Evolutionary conservation across 176 grass and related monocot genomes (phyloP), one percentile per base, ranked within the genome.

Genomic region (Miscanthus lutarioriparius): DNA sequence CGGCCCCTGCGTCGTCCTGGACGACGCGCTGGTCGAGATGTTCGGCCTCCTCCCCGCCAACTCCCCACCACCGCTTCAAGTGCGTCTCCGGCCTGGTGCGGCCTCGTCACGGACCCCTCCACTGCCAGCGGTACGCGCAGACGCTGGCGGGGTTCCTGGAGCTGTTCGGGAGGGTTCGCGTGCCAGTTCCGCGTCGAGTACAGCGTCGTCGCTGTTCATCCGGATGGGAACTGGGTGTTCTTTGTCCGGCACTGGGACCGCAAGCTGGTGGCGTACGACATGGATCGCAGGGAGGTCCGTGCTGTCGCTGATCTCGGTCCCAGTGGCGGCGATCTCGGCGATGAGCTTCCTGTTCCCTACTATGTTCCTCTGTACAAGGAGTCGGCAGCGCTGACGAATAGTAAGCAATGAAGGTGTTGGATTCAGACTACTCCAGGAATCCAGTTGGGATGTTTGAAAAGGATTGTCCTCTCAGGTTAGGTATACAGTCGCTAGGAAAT

Each of bases 1-100:
- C 22, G 53, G 20, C 20, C 0, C 53, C 12, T 20, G 35, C 54
- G 35, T 77, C 54, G 35, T 77, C 54, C 75, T 54, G 35, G 75
- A 77, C 75, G 75, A 77, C 75, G 35, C 75, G 54, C 22, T 77
- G 13, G 54, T 77, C 7, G 75, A 77, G 75, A 77, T 77, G 33
- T 40, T 77, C 75, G 22, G 59, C 22, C 75, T 61, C 53, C 75
- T 77, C 75, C 54, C 75, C 0, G 75, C 35, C 54, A 41, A 10
- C 20, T 17, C 54, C 22, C 75, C 62, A n/a, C 75, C 54, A 77
- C 75, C 75, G 75, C 0, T 62, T 62, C 75, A 77, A 77, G 75
- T 62, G 75, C 75, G 75, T 77, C 54, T 77, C 54, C 74, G 51
- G 49, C 74, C 5, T 76, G 74, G 74, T 38, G 32, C 32, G 74